Conservation (phyloP, 805 yeast species). For the Candida silvicultrix region DNA sequence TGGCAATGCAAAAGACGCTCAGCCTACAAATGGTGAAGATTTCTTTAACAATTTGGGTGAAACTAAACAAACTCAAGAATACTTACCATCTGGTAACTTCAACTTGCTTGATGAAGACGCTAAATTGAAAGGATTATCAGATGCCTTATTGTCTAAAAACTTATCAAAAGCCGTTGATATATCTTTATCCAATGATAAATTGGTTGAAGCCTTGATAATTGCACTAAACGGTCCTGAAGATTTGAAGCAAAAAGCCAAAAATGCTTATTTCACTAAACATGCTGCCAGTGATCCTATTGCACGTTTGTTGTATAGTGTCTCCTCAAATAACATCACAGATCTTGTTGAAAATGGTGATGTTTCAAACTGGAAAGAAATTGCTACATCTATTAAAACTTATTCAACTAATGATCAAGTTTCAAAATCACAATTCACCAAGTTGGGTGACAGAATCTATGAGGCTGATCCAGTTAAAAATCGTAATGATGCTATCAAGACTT, state of each 20-base stretch:
- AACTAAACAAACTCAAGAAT: slow-evolving; percentile 11
- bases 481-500: slow-evolving; percentile 70
- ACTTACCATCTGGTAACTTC: slow-evolving; percentile 50
- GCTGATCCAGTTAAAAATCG: slow-evolving; percentile 45
- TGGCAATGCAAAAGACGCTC: slow-evolving; percentile 9
- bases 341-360: slow-evolving; percentile 74
- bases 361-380: slow-evolving; percentile 75
- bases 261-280: slow-evolving; percentile 60
- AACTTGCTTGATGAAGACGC: slow-evolving; percentile 35
- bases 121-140: slow-evolving; percentile 30
- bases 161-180: slow-evolving; percentile 59
- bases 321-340: slow-evolving; percentile 53
- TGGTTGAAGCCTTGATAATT: slow-evolving; percentile 76
- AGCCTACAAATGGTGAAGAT: slow-evolving; percentile 23
- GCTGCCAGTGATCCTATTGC: slow-evolving; percentile 47
- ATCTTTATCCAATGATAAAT: slow-evolving; percentile 54
- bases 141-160: slow-evolving; percentile 55
- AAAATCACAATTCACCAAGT: slow-evolving; percentile 46
- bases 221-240: slow-evolving; percentile 62
- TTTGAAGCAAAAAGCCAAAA: slow-evolving; percentile 61
- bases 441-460: slow-evolving; percentile 72
- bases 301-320: slow-evolving; percentile 64
- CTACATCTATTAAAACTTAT: slow-evolving; percentile 60
- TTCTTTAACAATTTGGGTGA: slow-evolving; percentile 31
- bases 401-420: slow-evolving; percentile 40